Base-by-base conservation (phyloP, 768 basidiomycete genomes). In the Pleurotus citrinopileatus region DNA sequence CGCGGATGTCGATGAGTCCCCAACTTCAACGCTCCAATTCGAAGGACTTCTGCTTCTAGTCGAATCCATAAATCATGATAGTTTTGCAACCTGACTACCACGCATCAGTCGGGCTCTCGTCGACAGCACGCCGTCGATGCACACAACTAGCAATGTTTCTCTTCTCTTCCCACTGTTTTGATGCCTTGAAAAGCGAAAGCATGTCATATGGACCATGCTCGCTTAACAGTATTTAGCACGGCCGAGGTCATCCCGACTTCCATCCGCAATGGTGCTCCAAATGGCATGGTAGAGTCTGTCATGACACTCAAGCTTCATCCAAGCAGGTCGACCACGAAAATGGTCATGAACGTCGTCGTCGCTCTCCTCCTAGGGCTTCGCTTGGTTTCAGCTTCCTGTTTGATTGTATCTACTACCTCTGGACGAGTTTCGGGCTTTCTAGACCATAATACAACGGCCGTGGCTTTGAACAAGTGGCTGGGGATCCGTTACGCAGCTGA, bases 401-500 rank as follows among this genome's bases (percentile, higher is more conserved):
- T 56, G 36, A 26, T 58, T 15, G 50, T 62, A 12, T 23, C 54
- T 4, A 67, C 69, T 1, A 64, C 68, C 9, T 66, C 66, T 4
- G 68, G 68, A 23, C 55, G 26, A 2, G 63, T 67, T 12, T 55
- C 55, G 54, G 67, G 69, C 26, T 67, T 55, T 50, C 32, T 64
- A 17, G 68, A 66, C 44, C 26, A 53, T 6, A 65, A 51, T 5
- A 69, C 66, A 15, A 65, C 64, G 1, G 28, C 58, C 1, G 48
- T 60, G 7, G 34, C 54, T 2, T 52, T 69, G 25, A 55, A 61
- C n/a, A 68, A 69, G 48, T 69, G 67, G 66, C 59, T 68, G 8
- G 69, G 68, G 7, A 61, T 71, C 4, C 65, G 56, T 3, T 68
- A 59, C 45, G 67, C 67, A 2, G 65, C 67, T 37, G 65, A 66